Evolutionary conservation across 495 filamentous ascomycete genomes (phyloP), one percentile per base, ranked within the genome.

Genomic region (Delitschia confertaspora): DNA sequence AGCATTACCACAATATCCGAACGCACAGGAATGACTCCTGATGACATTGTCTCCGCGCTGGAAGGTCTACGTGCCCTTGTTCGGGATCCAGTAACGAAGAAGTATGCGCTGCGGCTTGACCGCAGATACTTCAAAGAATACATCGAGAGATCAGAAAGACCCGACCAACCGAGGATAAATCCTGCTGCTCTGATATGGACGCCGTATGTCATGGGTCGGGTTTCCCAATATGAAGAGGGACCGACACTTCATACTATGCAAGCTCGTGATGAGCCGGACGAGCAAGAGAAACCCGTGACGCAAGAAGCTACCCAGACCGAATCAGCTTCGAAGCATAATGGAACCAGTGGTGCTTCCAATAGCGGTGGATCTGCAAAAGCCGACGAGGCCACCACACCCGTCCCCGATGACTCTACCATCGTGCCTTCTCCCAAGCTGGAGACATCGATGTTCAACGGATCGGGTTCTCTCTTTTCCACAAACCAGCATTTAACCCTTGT

Each of bases 181-280:
- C 78, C 80, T 2, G 76, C 80, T 44, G 76, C 78, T 7, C 71
- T 98, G 26, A 79, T 88, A 2, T 98, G 91, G 91, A 95, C 85
- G n/a, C 91, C 93, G 9, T 98, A 91, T 62, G 76, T 98, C 39
- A 95, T 95, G 86, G 88, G 89, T 17, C 74, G 83, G 38, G 75
- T 80, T n/a, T 80, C 78, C 0, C 82, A 85, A 47, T 88, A 89
- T 59, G 84, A 95, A 57, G 74, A 87, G 30, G 80, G 78, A 32
- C 79, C 81, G 33, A 75, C 82, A n/a, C 56, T 96, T 21, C 88
- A 84, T 46, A 84, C 88, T 0, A 83, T 98, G 35, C 91, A 88
- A 2, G 86, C 81, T 7, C 76, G 89, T 40, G 85, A 80, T 33
- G 78, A 69, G 13, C 62, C 61, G 5, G 71, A 85, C 25, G 83